Evolutionary conservation across 2,329 filamentous ascomycete species (phyloP).

Genomic region (Phymatotrichopsis omnivora): DNA sequence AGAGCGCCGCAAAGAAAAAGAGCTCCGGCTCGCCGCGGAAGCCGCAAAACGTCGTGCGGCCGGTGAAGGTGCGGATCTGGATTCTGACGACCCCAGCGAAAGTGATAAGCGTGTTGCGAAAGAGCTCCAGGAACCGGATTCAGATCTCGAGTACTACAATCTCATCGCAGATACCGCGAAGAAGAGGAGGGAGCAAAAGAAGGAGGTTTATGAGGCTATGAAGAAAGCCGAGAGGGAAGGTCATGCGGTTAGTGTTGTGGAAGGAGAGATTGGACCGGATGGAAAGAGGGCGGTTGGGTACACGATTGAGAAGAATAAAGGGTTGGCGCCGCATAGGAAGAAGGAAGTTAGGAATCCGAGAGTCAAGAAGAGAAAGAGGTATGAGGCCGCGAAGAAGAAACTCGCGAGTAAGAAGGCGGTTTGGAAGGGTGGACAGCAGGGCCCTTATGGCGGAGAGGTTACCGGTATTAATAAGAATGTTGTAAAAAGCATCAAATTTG

Average conservation of each 20-base stretch:
- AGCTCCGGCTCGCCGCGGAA: constrained; percentile 76
- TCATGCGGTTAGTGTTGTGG: constrained; percentile 52
- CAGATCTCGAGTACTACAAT: constrained; percentile 77
- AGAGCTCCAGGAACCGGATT: constrained; percentile 34
- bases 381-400: constrained; percentile 96
- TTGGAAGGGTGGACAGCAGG: constrained; percentile 76
- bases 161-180: constrained; percentile 50
- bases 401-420: constrained; percentile 72
- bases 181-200: constrained; percentile 46
- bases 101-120: constrained; percentile 32
- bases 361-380: constrained; percentile 97
- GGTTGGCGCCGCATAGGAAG: constrained; percentile 74
- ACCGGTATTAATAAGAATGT: constrained; percentile 92
- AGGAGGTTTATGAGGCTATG: constrained; percentile 61
- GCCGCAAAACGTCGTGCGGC: constrained; percentile 73
- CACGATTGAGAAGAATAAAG: constrained; percentile 96
- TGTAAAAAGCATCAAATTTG: constrained; percentile 83
- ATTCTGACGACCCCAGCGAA: constrained; percentile 37
- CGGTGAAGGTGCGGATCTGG: constrained; percentile 59
- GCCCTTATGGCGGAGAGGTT: constrained; percentile 77
- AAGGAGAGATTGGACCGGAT: constrained; percentile 52
- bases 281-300: constrained; percentile 91
- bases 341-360: constrained; percentile 92
- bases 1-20: constrained; percentile 75
- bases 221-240: constrained; percentile 46